Conservation (phyloP, 768 basidiomycete species). For the Boletus tomentosulus region DNA sequence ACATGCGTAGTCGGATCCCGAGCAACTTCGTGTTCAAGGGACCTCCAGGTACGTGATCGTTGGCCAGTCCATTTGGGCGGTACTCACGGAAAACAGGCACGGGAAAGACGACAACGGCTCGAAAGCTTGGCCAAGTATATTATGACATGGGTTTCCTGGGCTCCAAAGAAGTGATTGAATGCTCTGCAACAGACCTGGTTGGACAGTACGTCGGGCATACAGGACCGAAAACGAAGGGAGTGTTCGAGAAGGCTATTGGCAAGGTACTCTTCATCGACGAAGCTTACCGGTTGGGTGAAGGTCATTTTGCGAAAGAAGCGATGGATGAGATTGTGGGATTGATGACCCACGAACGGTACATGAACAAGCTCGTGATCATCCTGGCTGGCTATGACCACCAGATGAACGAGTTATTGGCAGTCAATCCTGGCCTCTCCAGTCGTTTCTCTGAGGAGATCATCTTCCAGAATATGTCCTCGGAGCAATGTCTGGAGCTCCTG, state of each 20-base stretch:
- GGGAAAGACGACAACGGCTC: constrained; percentile 60
- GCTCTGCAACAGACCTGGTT: constrained; percentile 68
- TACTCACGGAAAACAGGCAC: constrained; percentile 43
- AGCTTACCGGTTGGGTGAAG: constrained; percentile 61
- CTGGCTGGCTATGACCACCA: constrained; percentile 69
- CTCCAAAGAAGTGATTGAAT: constrained; percentile 53
- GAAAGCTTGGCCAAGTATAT: constrained; percentile 61
- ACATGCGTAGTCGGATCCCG: constrained; percentile 50
- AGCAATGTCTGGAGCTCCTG: constrained; percentile 51
- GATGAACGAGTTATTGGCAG: constrained; percentile 55
- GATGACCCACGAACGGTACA: constrained; percentile 56
- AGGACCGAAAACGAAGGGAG: constrained; percentile 58
- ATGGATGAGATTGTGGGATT: constrained; percentile 69
- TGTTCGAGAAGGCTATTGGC: constrained; percentile 64
- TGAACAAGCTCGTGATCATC: constrained; percentile 60
- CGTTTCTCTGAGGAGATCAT: constrained; percentile 62
- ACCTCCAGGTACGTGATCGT: constrained; percentile 49
- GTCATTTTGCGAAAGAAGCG: constrained; percentile 68
- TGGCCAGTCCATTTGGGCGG: not conserved
- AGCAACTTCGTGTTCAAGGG: constrained; percentile 70
- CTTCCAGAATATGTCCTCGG: constrained; percentile 52
- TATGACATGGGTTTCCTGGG: constrained; percentile 62
- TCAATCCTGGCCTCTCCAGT: constrained; percentile 65
- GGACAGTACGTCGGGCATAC: constrained; percentile 72
- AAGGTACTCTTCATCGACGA: constrained; percentile 72